Evolutionary conservation across 495 filamentous ascomycete genomes (phyloP), one percentile per base, ranked within the genome.

Genomic region (Antarctomyces pellizariae): DNA sequence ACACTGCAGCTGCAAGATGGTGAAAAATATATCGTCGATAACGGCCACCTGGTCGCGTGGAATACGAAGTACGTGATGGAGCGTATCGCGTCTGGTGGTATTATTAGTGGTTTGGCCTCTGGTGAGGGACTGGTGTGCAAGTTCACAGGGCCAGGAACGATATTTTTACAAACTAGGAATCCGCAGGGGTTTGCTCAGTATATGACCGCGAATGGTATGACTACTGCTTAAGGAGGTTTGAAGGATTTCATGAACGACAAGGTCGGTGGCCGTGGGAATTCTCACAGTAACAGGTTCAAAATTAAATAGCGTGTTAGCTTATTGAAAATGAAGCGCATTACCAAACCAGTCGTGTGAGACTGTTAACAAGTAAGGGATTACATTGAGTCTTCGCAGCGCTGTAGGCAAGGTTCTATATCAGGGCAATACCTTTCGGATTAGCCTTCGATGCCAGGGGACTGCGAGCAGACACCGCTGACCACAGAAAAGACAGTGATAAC

Each of bases 11-110:
- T 92, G 13, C 54, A 49, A 16, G 66, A 74, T 4, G 67, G 67
- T 2, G 84, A 95, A 42, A 67, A 67, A 30, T 97, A 91, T 46
- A 75, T 80, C 31, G 68, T 97, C 27, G 83, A 97, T 40, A 97
- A 97, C 39, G 84, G 83, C 6, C 82, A 97, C 36, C 55, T 97
- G 4, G 83, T 97, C 1, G 89, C 86, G 3, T 97, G 86, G 86
- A 93, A 93, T 41, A 84, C 77, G 46, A 75, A 89, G 35, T 97
- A 95, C 41, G 54, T 71, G 7, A 65, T 95, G 24, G 78, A 91
- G 49, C 72, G 89, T 5, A 75, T 82, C 7, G 67, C 86, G 0
- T 80, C 72, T 11, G 86, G 86, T 7, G 89, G 86, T 13, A 66
- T 97, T 23, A 71, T 95, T 4, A 82, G 75, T 13, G 64, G 66